Base-by-base conservation (phyloP, 2,329 filamentous ascomycete species). In the Emmonsia crescens region DNA sequence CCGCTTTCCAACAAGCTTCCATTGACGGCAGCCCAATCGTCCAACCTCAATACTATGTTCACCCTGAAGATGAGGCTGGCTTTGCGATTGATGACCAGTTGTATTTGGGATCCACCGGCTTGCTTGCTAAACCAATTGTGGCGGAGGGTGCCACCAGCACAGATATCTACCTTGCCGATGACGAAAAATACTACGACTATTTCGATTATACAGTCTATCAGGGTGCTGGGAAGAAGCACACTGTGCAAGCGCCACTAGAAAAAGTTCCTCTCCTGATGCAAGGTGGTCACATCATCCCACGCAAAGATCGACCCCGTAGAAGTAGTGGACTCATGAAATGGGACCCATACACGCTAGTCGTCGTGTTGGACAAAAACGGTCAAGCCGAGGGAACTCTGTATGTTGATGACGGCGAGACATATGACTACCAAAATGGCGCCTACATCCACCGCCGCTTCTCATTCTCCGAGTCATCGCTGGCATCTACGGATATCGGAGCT, bases 111-210 rank as follows among this genome's bases (percentile, higher is more conserved):
- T 85, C 83, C 29, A 96, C 90, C 0, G 94, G 94, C 67, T 81
- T 99, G 19, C 84, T 99, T n/a, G 90, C 86, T 48, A 97, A 96
- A 77, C 94, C 94, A 0, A 86, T 97, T 16, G 88, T 91, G 1
- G 84, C 86, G 29, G 85, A 96, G 75, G 89, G 86, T 65, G 85
- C 87, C 55, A 82, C 83, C 21, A 85, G 83, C 24, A 85, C 87
- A 0, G 86, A 91, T 24, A 83, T 99, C 62, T 96, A 95, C 77
- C 85, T 99, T 60, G 88, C 92, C 0, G 93, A 97, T 68, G 83
- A 88, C 62, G 89, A 95, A 74, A 83, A 89, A 60, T 97, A 99
- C 75, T 99, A 92, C 71, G 89, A 97, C 76, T 99, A 99, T 78
- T 95, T 94, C 72, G 90, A 90, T 69, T 96, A 91, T 77, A 85